Conservation (phyloP, 2,329 filamentous ascomycete species). For the Cryphonectria nitschkei region DNA sequence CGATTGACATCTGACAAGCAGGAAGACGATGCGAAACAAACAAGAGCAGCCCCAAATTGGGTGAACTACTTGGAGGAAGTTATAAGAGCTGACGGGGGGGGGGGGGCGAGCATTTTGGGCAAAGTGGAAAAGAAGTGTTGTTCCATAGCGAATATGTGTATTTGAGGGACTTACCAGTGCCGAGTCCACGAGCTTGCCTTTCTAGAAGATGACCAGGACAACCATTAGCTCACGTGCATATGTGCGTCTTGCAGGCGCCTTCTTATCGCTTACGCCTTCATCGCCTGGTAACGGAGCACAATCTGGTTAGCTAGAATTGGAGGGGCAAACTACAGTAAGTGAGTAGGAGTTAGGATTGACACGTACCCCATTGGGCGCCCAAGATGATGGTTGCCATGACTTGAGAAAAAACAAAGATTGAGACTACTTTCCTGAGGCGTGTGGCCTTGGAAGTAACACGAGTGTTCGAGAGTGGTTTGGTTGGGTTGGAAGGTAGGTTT, state of each 20-base stretch:
- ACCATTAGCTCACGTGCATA: background rate
- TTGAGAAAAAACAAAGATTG: background rate
- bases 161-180: background rate
- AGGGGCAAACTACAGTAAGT: background rate
- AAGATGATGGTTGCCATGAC: background rate
- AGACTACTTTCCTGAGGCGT: too few species aligned
- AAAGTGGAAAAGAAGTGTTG: too few species aligned
- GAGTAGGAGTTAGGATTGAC: too few species aligned
- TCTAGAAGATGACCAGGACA: background rate
- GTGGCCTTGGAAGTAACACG: background rate
- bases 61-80: too few species aligned
- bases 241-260: background rate
- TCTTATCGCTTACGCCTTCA: background rate
- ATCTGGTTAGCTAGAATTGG: background rate
- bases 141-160: too few species aligned
- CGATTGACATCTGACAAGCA: too few species aligned
- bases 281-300: background rate
- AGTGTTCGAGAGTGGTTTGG: background rate
- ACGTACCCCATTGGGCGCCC: background rate
- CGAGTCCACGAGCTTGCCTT: background rate
- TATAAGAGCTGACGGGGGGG: too few species aligned
- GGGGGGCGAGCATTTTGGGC: too few species aligned
- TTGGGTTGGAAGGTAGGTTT: background rate
- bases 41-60: too few species aligned
- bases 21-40: too few species aligned